A percentile compares a stretch with the other conserved stretches of the same genome.
Evolutionary conservation across 2,329 filamentous ascomycete genomes (phyloP).

Genomic region (Claviceps pusilla): DNA sequence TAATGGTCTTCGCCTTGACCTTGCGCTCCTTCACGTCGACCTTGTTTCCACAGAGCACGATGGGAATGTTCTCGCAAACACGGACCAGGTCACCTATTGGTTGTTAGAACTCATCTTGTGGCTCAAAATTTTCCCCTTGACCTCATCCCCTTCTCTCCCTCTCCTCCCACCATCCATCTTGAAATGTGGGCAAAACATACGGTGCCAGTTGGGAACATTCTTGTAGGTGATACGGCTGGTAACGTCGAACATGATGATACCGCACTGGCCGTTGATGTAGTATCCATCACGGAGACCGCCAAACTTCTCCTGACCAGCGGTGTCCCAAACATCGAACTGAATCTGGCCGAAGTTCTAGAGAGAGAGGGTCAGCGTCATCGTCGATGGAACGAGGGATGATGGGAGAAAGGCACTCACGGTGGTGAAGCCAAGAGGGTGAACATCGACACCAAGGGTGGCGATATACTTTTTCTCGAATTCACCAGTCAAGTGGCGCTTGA

Average conservation of each 20-base stretch:
- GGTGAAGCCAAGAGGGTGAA: constrained; percentile 94
- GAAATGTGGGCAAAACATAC: constrained; percentile 42
- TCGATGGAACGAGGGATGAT: neutral
- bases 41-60: constrained; percentile 98
- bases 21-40: constrained; percentile 99
- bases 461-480: constrained; percentile 99
- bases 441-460: constrained; percentile 96
- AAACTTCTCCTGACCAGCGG: constrained; percentile 98
- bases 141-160: neutral
- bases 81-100: constrained; percentile 80
- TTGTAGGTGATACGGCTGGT: constrained; percentile 99
- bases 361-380: constrained; percentile 7
- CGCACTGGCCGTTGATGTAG: constrained; percentile 99
- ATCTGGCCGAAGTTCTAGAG: constrained; percentile 77
- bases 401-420: constrained; percentile 54
- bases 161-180: neutral
- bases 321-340: constrained; percentile 99
- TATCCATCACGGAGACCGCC: constrained; percentile 98
- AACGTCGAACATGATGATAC: constrained; percentile 99
- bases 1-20: constrained; percentile 99
- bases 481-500: constrained; percentile 99
- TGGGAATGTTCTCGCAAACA: constrained; percentile 98
- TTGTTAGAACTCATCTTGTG: constrained; percentile 7
- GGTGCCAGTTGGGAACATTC: constrained; percentile 99
- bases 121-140: neutral